Evolutionary conservation across 1,284 basidiomycete species (phyloP), one percentile per base, ranked within the genome.

Genomic region (Puccinia horiana): DNA sequence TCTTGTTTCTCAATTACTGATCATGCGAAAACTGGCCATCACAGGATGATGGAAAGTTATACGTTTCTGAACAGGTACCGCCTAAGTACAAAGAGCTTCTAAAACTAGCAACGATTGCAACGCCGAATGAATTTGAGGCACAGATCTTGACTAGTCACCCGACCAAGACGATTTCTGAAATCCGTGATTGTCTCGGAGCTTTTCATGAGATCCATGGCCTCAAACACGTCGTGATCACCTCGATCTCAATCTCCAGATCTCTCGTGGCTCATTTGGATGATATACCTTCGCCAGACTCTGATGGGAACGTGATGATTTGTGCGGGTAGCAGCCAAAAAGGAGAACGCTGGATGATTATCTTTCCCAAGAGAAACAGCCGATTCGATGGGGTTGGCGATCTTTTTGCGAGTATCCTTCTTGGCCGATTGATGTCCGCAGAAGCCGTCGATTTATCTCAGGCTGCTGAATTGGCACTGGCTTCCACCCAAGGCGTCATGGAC

Each of bases 71-170:
- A 16, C 92, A 94, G 84, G 94, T 96, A 6, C 90, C 99, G 78
- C 94, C 95, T 0, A 90, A 95, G 70, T 99, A 99, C 88, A 91
- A 92, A 76, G 85, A 86, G 26, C 91, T 99, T 88, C 89, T 99
- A 1, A 89, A 90, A 23, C 88, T 92, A 32, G 92, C 96, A 0
- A 94, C 93, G 0, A 92, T 98, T 81, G 96, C 98, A 84, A 96
- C 96, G 0, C 96, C 96, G 0, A 99, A 99, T 86, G 97, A 96
- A 90, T 99, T 96, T 84, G 97, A 99, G 88, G 93, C 93, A 80
- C 95, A 93, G 87, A 89, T 92, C 2, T 88, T 96, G 18, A 94
- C 95, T 0, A 90, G 91, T 63, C 88, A 91, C 70, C 88, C 91
- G 77, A 91, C 98, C 69, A 89, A 88, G 16, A 91, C 92, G 82